Percentiles rank a stretch among this genome's conserved stretches.
Conservation (phyloP, 2,329 filamentous ascomycete genomes). For the Coleophoma crateriformis region DNA sequence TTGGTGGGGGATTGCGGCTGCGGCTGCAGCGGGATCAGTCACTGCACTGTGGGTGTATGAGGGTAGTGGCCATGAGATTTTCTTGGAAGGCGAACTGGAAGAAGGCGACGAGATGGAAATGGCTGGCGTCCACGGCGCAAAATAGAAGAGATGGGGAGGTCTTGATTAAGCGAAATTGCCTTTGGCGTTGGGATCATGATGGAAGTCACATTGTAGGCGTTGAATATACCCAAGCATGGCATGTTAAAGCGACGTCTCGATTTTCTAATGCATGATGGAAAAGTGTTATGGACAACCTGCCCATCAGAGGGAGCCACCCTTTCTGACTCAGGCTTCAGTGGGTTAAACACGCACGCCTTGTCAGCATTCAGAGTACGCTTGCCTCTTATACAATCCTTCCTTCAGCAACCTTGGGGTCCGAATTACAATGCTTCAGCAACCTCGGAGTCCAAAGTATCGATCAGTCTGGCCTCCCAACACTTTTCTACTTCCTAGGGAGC, state of each 20-base stretch:
- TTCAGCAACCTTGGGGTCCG: neutral
- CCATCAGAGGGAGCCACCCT: neutral
- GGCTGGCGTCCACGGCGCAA: neutral
- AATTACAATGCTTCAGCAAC: neutral
- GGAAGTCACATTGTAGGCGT: neutral
- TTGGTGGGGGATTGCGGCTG: constrained; percentile 48
- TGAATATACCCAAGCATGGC: neutral
- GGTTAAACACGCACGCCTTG: too few species aligned
- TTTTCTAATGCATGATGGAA: neutral
- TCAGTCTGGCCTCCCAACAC: neutral
- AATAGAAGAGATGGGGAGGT: neutral
- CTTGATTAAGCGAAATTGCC: neutral
- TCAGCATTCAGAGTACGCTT: too few species aligned
- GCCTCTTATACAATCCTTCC: neutral
- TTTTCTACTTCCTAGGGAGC: too few species aligned
- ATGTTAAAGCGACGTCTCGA: neutral
- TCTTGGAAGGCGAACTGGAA: constrained; percentile 37
- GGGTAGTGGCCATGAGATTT: constrained; percentile 56
- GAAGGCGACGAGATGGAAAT: neutral
- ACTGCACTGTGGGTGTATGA: constrained; percentile 59
- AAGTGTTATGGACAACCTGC: neutral
- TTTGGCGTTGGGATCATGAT: neutral
- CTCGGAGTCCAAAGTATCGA: neutral
- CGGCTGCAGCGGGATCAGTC: constrained; percentile 50
- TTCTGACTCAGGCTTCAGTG: neutral